Evolutionary conservation across 176 grass and related monocot species (phyloP).

Genomic region (Pontederia crassipes): DNA sequence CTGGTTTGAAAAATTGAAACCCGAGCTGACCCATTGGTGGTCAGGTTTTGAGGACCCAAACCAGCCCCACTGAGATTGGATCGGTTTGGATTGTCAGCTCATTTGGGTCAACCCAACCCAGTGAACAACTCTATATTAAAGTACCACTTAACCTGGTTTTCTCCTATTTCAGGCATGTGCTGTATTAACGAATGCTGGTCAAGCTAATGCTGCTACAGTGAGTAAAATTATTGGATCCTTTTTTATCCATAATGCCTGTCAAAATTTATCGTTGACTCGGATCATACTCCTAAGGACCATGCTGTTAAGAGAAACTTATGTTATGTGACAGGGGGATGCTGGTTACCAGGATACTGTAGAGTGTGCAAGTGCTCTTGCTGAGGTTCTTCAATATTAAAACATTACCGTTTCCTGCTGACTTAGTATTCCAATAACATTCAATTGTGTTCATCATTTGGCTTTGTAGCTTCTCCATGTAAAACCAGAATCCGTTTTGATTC

Average conservation of each 20-base stretch:
- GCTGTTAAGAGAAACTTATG: conserved; percentile 18
- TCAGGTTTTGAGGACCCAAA: too few relatives aligned
- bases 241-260: background rate
- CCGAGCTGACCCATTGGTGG: too few relatives aligned
- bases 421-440: background rate
- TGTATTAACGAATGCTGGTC: conserved; percentile 86
- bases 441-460: background rate
- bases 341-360: conserved; percentile 89
- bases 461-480: conserved; percentile 63
- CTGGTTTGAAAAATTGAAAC: too few relatives aligned
- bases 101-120: too few relatives aligned
- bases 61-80: too few relatives aligned
- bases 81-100: too few relatives aligned
- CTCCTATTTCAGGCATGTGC: conserved; percentile 51
- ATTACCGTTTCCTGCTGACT: background rate
- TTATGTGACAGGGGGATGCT: conserved; percentile 51
- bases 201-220: conserved; percentile 98
- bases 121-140: too few relatives aligned
- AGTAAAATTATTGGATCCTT: conserved; percentile 34
- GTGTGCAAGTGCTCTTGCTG: conserved; percentile 77
- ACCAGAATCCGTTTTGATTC: conserved; percentile 60
- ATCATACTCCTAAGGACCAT: background rate
- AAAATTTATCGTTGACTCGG: background rate
- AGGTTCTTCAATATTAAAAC: conserved; percentile 33
- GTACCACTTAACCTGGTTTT: background rate